Percentiles rank a stretch among this genome's conserved stretches.
phyloP scores from a whole-genome alignment of 331 rosid genomes.

The Pyracantha coccinea region DNA sequence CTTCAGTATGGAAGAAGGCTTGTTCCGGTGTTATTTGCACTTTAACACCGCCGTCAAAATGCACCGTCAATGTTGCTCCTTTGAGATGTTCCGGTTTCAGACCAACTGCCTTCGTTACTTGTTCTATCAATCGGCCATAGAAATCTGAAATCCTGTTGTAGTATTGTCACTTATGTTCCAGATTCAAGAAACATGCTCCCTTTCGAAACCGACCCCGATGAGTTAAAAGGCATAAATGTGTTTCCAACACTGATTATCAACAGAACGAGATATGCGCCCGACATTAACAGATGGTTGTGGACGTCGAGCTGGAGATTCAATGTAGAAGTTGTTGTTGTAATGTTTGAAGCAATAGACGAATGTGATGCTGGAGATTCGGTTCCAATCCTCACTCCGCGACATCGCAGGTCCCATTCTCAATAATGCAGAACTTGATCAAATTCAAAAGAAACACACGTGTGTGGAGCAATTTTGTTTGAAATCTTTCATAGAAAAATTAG shows the following conservation, averaged over 20 bases:
- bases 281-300: too few relatives aligned
- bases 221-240: slow-evolving; percentile 21
- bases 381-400: too few relatives aligned
- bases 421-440: too few relatives aligned
- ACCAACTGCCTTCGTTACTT: slow-evolving; percentile 19
- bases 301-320: too few relatives aligned
- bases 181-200: slow-evolving; percentile 45
- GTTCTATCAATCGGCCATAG: slow-evolving; percentile 24
- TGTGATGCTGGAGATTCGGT: too few relatives aligned
- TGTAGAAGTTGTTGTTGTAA: too few relatives aligned
- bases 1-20: slow-evolving; percentile 20
- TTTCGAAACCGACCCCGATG: slow-evolving; percentile 14
- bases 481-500: too few relatives aligned
- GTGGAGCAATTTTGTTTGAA: too few relatives aligned
- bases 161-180: slow-evolving; percentile 39
- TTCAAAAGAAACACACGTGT: too few relatives aligned
- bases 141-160: slow-evolving; percentile 40
- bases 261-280: too few relatives aligned
- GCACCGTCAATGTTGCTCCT: slow-evolving; percentile 34
- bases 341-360: too few relatives aligned
- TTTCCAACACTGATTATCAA: slow-evolving; percentile 35
- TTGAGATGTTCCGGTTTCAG: slow-evolving; percentile 27
- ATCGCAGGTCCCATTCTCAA: too few relatives aligned
- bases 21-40: slow-evolving; percentile 30
- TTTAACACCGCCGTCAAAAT: slow-evolving; percentile 39